phyloP scores from a whole-genome alignment of 352 stramenopile species.

The Phytophthora fragariaefolia region DNA sequence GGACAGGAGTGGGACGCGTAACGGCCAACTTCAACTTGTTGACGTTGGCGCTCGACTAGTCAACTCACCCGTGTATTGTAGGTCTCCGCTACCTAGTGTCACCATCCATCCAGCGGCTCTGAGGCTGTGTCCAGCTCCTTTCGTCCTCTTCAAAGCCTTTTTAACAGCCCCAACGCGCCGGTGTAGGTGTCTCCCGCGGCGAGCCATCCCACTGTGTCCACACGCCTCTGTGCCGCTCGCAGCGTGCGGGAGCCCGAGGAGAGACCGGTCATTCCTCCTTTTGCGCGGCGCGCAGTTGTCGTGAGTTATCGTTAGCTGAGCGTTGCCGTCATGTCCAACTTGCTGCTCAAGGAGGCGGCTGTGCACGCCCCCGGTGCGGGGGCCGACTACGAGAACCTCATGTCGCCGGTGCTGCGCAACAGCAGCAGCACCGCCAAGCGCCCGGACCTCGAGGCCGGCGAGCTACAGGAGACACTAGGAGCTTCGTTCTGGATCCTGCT shows the following conservation, averaged over 20 bases:
- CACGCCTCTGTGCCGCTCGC: not conserved
- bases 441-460: slow-evolving; percentile 21
- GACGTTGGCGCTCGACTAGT: not conserved
- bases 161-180: not conserved
- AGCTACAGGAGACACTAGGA: slow-evolving; percentile 4
- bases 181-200: not conserved
- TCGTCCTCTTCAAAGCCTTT: not conserved
- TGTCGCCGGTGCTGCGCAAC: slow-evolving; percentile 18
- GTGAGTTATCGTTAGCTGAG: not conserved
- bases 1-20: not conserved
- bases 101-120: not conserved
- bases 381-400: slow-evolving; percentile 30
- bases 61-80: not conserved
- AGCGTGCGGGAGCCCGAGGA: too few relatives aligned
- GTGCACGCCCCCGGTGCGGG: not conserved
- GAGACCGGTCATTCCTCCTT: slow-evolving; percentile 19
- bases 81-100: not conserved
- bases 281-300: slow-evolving; percentile 12
- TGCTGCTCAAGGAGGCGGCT: slow-evolving; percentile 19
- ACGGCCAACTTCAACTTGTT: slow-evolving; percentile 16
- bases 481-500: slow-evolving; percentile 46
- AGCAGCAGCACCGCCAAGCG: slow-evolving; percentile 25
- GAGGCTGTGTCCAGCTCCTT: not conserved
- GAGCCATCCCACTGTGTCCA: slow-evolving; percentile 6
- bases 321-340: slow-evolving; percentile 14